Conservation (phyloP, 2,329 filamentous ascomycete genomes). For the Stagonosporopsis vannaccii region DNA sequence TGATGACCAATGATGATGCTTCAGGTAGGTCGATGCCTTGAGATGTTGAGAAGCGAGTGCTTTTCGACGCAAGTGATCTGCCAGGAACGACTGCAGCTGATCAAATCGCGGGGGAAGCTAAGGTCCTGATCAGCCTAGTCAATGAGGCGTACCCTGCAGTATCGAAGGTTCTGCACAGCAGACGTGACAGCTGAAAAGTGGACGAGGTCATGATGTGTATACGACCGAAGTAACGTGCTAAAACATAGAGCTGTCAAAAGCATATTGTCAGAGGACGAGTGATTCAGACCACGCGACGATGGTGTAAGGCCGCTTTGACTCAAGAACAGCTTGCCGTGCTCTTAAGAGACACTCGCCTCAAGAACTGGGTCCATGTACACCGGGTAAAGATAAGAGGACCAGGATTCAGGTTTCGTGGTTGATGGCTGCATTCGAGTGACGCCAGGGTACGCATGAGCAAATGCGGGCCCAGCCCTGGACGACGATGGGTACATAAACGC, state of each 20-base stretch:
- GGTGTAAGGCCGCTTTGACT: constrained; percentile 11
- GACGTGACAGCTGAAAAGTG: neutral
- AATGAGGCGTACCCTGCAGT: constrained; percentile 7
- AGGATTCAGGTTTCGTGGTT: constrained; percentile 26
- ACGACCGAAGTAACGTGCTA: constrained; percentile 2
- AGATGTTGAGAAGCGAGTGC: neutral
- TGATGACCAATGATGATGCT: neutral
- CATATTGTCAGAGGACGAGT: neutral
- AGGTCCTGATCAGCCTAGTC: constrained; percentile 6
- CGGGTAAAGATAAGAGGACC: constrained; percentile 12
- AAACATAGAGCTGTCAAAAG: no score
- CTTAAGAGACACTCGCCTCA: neutral
- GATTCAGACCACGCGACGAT: constrained; percentile 25
- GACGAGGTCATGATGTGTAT: neutral
- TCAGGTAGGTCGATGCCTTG: no score
- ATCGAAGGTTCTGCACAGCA: constrained; percentile 14
- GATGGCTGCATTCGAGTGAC: constrained; percentile 33
- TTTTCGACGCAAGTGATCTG: constrained; percentile 2
- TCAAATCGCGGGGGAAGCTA: constrained; percentile 14
- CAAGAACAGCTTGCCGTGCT: neutral
- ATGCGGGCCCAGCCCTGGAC: constrained; percentile 37
- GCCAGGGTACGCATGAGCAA: constrained; percentile 40
- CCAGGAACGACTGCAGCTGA: constrained; percentile 13
- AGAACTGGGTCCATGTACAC: neutral
- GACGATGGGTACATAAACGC: constrained; percentile 38